A percentile compares a stretch with the other conserved stretches of the same genome.
Evolutionary conservation across 116 monocot species (phyloP).

Genomic region (Cymodocea nodosa): DNA sequence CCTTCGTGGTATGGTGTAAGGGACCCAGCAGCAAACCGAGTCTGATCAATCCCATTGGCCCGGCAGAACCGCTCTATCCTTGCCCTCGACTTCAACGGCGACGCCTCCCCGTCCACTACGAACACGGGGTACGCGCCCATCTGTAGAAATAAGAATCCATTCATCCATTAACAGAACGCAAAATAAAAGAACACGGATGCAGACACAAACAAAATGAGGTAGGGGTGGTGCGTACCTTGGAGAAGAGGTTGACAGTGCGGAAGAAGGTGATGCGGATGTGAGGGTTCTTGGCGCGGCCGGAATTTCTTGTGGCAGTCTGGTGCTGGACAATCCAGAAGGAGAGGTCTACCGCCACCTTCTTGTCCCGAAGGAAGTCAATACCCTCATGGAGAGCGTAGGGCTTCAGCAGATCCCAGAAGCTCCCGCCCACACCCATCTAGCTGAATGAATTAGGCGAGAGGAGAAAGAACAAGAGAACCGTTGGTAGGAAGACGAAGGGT

Average conservation of each 20-base stretch:
- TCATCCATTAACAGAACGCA: neutral
- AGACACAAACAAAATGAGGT: neutral
- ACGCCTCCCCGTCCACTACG: constrained; percentile 78
- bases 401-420: constrained; percentile 94
- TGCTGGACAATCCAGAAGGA: constrained; percentile 98
- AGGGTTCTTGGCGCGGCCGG: constrained; percentile 32
- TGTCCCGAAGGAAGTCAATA: constrained; percentile 69
- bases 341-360: constrained; percentile 92
- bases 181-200: neutral
- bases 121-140: constrained; percentile 94
- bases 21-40: neutral
- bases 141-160: constrained; percentile 12
- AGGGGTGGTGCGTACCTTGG: constrained; percentile 31
- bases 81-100: constrained; percentile 58
- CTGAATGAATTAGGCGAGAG: no score
- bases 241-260: constrained; percentile 79
- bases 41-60: constrained; percentile 39
- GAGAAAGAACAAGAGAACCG: no score
- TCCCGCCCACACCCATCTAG: constrained; percentile 75
- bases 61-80: constrained; percentile 78
- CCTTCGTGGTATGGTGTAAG: constrained; percentile 4
- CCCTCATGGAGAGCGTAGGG: constrained; percentile 63
- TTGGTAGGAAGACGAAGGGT: no score
- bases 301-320: constrained; percentile 44
- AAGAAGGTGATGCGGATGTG: constrained; percentile 86